Evolutionary conservation across 306 rosid genomes (phyloP), one percentile per base, ranked within the genome.

Genomic region (Malus sieversii): DNA sequence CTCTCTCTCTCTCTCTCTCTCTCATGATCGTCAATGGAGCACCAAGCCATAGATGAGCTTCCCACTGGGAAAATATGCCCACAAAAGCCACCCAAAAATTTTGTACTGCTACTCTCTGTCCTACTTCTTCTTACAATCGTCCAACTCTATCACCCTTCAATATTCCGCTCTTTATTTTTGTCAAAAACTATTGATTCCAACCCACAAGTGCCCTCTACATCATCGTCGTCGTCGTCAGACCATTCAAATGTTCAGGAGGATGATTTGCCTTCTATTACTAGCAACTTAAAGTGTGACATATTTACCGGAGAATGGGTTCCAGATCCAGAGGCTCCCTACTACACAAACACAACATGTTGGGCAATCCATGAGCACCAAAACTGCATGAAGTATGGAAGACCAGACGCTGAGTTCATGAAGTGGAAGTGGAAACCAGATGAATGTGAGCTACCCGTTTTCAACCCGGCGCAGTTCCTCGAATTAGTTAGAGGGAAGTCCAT

Each of bases 361-460:
- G 96, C 96, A n/a, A 87, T 94, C 59, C 96, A 90, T 73, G 94
- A 94, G 68, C 93, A 91, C 44, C 98, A 94, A 23, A 94, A 94
- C 25, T 94, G 98, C 79, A 87, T 90, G 83, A 91, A 91, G 51
- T 90, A 91, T 76, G 98, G 97, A 0, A 85, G 97, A 27, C 96
- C 93, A 0, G 96, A 94, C 57, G 51, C 88, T 0, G 97, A 92
- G 27, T 94, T 69, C 81, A 82, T 88, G 91, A 92, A 91, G 13
- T 94, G 97, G 98, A 85, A 80, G 58, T 94, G 98, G 98, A 88
- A 86, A 73, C 98, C 98, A 25, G 84, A 85, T 78, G 96, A 76
- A 1, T 94, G 98, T 76, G 91, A 94, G 0, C 77, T 94, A 0
- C 97, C 96, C 0, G 57, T 90, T 4, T 91, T 94, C 76, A 88